Percentiles rank a stretch among this genome's conserved stretches.
Evolutionary conservation across 768 basidiomycete species (phyloP).

Genomic region (Xerocomus brunneocitrinus): DNA sequence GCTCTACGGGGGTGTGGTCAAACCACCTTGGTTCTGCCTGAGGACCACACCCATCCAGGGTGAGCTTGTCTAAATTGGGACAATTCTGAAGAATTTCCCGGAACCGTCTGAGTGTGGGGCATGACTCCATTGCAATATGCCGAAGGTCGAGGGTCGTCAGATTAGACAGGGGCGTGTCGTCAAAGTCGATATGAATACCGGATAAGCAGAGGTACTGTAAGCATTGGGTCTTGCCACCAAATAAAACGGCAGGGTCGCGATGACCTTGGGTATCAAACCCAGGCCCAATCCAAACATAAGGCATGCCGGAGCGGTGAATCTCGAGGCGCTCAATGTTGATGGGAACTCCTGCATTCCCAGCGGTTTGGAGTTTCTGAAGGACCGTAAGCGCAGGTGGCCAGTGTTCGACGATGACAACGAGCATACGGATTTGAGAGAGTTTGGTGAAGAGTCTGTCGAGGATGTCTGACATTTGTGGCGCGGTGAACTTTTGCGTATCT

Average conservation of each 20-base stretch:
- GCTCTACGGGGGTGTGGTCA: slow-evolving; percentile 37
- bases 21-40: slow-evolving; percentile 25
- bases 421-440: slow-evolving; percentile 52
- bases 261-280: slow-evolving; percentile 36
- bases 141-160: slow-evolving; percentile 65
- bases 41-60: slow-evolving; percentile 63
- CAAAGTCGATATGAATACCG: slow-evolving; percentile 62
- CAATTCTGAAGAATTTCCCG: slow-evolving; percentile 47
- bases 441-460: slow-evolving; percentile 48
- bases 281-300: slow-evolving; percentile 43
- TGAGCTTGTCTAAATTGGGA: slow-evolving; percentile 49
- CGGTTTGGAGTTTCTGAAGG: slow-evolving; percentile 44
- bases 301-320: slow-evolving; percentile 52
- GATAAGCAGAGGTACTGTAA: slow-evolving; percentile 51
- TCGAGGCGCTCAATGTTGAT: slow-evolving; percentile 59
- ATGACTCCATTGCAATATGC: slow-evolving; percentile 49
- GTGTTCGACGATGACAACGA: slow-evolving; percentile 53
- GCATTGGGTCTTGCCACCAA: slow-evolving; percentile 41
- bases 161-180: slow-evolving; percentile 41
- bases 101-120: slow-evolving; percentile 48
- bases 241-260: slow-evolving; percentile 42
- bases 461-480: slow-evolving; percentile 42
- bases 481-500: slow-evolving; percentile 34
- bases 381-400: slow-evolving; percentile 52
- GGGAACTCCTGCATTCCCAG: slow-evolving; percentile 31